A percentile compares a stretch with the other conserved stretches of the same genome.
Evolutionary conservation across 2,329 filamentous ascomycete species (phyloP).

Genomic region (Metarhizium humberi): DNA sequence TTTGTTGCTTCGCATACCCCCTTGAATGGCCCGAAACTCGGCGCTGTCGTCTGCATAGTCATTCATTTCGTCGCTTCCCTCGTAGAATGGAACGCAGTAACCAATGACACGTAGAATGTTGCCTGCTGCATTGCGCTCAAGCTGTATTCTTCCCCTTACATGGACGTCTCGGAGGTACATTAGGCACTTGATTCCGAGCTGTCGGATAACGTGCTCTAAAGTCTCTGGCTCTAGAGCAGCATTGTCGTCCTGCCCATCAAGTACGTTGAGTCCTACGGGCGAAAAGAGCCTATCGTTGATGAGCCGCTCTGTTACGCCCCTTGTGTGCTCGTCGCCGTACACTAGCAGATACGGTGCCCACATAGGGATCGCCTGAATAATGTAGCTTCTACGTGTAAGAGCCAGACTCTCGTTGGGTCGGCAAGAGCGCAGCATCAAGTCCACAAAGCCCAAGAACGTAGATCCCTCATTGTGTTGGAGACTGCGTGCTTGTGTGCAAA

Average conservation of each 20-base stretch:
- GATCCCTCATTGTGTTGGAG: constrained; percentile 39
- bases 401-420: constrained; percentile 17
- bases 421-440: constrained; percentile 17
- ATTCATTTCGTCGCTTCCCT: constrained; percentile 18
- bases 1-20: constrained; percentile 14
- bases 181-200: constrained; percentile 37
- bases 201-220: constrained; percentile 19
- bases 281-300: constrained; percentile 34
- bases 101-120: constrained; percentile 33
- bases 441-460: constrained; percentile 37
- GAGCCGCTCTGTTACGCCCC: constrained; percentile 32
- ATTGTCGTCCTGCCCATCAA: background rate
- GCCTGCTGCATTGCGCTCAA: constrained; percentile 32
- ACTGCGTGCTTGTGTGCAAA: constrained; percentile 32
- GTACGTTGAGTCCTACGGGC: constrained; percentile 14
- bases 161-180: constrained; percentile 37
- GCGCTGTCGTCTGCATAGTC: constrained; percentile 18
- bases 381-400: constrained; percentile 11
- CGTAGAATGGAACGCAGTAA: constrained; percentile 32
- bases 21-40: constrained; percentile 17
- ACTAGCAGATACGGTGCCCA: constrained; percentile 44
- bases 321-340: constrained; percentile 34
- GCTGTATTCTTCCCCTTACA: constrained; percentile 29
- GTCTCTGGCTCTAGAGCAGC: background rate
- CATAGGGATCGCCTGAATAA: constrained; percentile 21